Base-by-base conservation (phyloP, 371 early-diverging fungal genomes). In the Nematocida sp. region DNA sequence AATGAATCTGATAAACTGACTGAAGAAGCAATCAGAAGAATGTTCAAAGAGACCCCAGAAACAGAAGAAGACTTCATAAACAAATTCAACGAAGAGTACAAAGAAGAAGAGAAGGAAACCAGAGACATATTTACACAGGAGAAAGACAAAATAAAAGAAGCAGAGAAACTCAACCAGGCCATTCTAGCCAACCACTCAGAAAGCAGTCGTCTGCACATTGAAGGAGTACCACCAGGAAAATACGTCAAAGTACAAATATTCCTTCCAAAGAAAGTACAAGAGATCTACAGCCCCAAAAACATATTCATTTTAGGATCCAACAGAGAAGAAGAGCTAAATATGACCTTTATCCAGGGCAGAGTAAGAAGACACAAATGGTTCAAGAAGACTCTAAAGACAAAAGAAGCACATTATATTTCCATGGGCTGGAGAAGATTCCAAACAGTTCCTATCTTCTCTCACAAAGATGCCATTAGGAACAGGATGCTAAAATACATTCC, bases 381-480 rank as follows among this genome's bases (percentile, higher is more conserved):
- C 78, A 88, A 88, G 61, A 90, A 89, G 85, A 91, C 91, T 41
- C 85, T 96, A 40, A 96, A 96, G 84, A 93, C 90, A 45, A 93
- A 94, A 79, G 95, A 95, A 79, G 95, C 96, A 13, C 85, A 94
- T 43, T 89, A 95, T 62, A 88, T 95, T 65, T 95, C 96, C 3
- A 83, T 96, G 55, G 99, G 99, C 19, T 98, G 96, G 96, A 86
- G 94, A 43, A 89, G 97, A 54, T 92, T 94, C 87, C 94, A 95
- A 81, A 89, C 89, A 40, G 88, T 93, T 65, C 96, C 96, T 2
- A 83, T 93, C 40, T 96, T 91, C 83, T 93, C 91, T 40, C 83
- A 93, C 43, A 88, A 91, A 81, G 76, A 75, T 40, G 63, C 63
- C 19, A 90, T 88, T 40, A 86, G 94, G 49, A 95, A 94, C 83